Conservation (phyloP, 2,329 filamentous ascomycete species). For the Aspergillus clavatus region DNA sequence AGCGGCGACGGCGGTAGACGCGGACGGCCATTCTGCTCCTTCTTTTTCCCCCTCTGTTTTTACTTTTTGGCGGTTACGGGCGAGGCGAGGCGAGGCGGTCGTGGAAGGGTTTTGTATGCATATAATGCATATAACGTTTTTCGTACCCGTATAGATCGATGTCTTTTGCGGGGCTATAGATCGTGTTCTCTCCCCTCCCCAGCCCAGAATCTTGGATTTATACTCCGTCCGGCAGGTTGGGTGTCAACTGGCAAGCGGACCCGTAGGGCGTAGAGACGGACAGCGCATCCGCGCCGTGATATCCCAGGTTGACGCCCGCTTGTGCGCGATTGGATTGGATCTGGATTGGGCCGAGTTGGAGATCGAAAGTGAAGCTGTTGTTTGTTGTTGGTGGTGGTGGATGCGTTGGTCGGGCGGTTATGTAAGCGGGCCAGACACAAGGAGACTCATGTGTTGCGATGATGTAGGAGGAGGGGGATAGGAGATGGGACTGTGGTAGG, state of each 20-base stretch:
- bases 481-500: no score
- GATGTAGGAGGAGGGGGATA: background rate
- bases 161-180: no score
- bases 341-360: no score
- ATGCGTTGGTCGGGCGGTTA: background rate
- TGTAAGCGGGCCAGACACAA: background rate
- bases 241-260: background rate
- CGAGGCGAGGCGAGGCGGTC: no score
- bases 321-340: background rate
- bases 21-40: slow-evolving; percentile 29
- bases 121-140: no score
- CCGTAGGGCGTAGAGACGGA: slow-evolving; percentile 2
- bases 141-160: no score
- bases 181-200: no score
- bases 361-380: background rate
- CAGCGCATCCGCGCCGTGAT: slow-evolving; percentile 10
- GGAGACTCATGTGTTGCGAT: no score
- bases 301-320: background rate
- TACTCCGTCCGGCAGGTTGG: no score
- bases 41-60: slow-evolving; percentile 4
- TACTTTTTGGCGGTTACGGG: no score
- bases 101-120: background rate
- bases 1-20: slow-evolving; percentile 40
- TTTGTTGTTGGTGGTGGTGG: background rate
- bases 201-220: no score